These are phyloP conservation scores for Apiotrichum sp. DNA, from an alignment of 1,284 basidiomycete genomes.

Conservation along the genomic window DNA sequence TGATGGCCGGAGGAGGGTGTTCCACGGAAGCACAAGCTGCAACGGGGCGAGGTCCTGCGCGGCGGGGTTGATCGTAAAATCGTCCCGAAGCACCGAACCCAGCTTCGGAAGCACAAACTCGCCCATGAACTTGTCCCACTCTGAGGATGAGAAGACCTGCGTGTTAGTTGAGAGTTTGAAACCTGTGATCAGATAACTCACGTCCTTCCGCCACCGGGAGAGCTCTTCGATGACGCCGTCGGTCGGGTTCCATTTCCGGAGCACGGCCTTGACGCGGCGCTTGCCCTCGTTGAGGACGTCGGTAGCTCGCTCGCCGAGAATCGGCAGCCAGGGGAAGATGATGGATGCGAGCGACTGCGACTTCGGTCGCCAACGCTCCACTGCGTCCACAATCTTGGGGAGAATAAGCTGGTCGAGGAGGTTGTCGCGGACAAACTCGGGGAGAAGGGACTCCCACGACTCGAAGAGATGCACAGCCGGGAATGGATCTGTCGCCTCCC, in stretches of 20 bases:
- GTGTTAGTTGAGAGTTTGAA: not conserved
- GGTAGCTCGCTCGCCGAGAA: constrained; percentile 71
- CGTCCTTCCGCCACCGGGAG: constrained; percentile 65
- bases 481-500: constrained; percentile 67
- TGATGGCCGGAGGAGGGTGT: constrained; percentile 61
- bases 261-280: constrained; percentile 69
- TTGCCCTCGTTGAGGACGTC: constrained; percentile 76
- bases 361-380: constrained; percentile 65
- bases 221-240: constrained; percentile 72
- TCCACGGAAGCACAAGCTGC: constrained; percentile 70
- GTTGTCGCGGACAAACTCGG: constrained; percentile 87
- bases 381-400: constrained; percentile 78
- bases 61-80: constrained; percentile 81
- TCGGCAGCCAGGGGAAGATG: constrained; percentile 92
- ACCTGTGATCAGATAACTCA: constrained; percentile 52
- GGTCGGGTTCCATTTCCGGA: constrained; percentile 68
- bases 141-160: constrained; percentile 64
- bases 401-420: constrained; percentile 90
- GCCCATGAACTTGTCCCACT: constrained; percentile 88
- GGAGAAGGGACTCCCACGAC: constrained; percentile 79
- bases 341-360: constrained; percentile 61
- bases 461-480: constrained; percentile 78
- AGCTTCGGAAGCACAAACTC: constrained; percentile 88
- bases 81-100: constrained; percentile 66
- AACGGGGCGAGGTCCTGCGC: constrained; percentile 81